Evolutionary conservation across 2,329 filamentous ascomycete genomes (phyloP), one percentile per base, ranked within the genome.

Genomic region (Aspergillus glaucus): DNA sequence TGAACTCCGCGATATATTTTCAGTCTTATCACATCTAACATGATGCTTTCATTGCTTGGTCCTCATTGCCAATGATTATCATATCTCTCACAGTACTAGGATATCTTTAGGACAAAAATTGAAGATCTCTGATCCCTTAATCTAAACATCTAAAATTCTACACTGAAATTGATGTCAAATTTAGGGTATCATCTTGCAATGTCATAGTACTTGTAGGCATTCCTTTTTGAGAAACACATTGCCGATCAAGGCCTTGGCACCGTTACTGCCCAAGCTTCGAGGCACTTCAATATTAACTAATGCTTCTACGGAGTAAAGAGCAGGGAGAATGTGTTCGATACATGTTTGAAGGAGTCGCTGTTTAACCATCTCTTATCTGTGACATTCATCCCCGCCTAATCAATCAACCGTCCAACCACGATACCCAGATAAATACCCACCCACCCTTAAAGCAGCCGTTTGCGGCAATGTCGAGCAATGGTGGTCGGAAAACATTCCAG

Each of bases 401-500:
- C 15, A 36, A 8, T 9, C 34, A 7, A 30, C 26, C 26, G 26
- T 12, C 26, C 26, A 30, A 30, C 15, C 37, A 14, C 15, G 9
- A 19, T 17, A 40, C 37, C 8, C 5, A 40, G 17, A 21, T 9
- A 36, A 36, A 22, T 22, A 22, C 22, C 22, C 14, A n/a, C 17
- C 17, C 19, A 15, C 48, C 48, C 26, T 47, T 43, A 48, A 51
- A 30, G 37, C 36, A 50, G 32, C 55, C 55, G 45, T 47, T 53
- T 52, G 53, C 51, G 47, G 34, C 43, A 50, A 55, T 41, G 24
- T 50, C 49, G 41, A 52, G 10, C 41, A 43, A 26, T 28, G n/a
- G 22, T 42, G 14, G 30, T 28, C 41, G 41, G 22, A 26, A 43
- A 3, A 14, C 41, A 14, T 43, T 43, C 41, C 41, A 43, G 12